A percentile compares a stretch with the other conserved stretches of the same genome.
Evolutionary conservation across 2,329 filamentous ascomycete genomes (phyloP).

Genomic region (Colletotrichum scovillei): DNA sequence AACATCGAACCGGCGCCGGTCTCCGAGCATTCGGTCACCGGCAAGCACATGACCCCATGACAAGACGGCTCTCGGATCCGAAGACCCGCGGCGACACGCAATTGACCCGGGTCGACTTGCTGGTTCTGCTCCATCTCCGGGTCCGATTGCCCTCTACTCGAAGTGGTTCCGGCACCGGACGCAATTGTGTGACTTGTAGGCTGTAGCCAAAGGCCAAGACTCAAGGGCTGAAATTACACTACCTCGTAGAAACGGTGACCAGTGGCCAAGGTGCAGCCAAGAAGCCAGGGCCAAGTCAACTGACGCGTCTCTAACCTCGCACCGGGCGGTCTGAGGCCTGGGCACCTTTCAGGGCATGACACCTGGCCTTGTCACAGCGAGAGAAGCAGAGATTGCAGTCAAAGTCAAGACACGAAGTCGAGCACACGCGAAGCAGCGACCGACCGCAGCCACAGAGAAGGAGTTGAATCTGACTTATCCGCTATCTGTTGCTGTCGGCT

Average conservation of each 20-base stretch:
- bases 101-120: too few species aligned
- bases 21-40: too few species aligned
- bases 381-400: not conserved
- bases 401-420: not conserved
- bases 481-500: conserved; percentile 12
- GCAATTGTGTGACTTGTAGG: too few species aligned
- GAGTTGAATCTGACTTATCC: conserved; percentile 32
- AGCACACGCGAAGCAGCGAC: not conserved
- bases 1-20: too few species aligned
- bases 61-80: too few species aligned
- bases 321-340: conserved; percentile 12
- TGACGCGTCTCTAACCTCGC: conserved; percentile 20
- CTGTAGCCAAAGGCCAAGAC: not conserved
- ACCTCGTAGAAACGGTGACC: not conserved
- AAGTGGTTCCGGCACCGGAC: too few species aligned
- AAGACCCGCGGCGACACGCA: too few species aligned
- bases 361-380: not conserved
- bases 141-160: too few species aligned
- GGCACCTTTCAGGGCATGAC: conserved; percentile 8
- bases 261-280: not conserved
- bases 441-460: not conserved
- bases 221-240: not conserved
- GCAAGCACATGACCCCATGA: too few species aligned
- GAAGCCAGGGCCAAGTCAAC: not conserved
- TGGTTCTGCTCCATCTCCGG: too few species aligned